Evolutionary conservation across 2,329 filamentous ascomycete species (phyloP), one percentile per base, ranked within the genome.

Genomic region (Leptographium galeiforme): DNA sequence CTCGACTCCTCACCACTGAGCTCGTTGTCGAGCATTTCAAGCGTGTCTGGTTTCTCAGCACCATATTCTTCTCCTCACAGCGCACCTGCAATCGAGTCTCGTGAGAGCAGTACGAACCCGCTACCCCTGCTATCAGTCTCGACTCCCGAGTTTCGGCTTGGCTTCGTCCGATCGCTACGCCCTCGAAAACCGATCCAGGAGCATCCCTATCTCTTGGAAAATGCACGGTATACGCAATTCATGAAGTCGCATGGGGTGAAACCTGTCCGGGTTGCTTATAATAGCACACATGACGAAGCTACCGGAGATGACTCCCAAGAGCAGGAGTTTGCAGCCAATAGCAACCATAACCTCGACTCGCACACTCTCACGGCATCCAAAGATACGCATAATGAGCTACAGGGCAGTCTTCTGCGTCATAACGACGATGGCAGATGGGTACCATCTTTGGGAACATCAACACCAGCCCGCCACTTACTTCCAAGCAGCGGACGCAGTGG

Each of bases 181-280:
- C 76, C 77, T 1, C 72, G 78, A 19, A 82, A 81, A 56, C 77
- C 77, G 1, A 81, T 81, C 8, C 78, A 82, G 60, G 70, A 81
- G 59, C 77, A 80, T 46, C 78, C 78, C 4, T 82, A 81, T 57
- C 64, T 75, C 7, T 65, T 81, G 5, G 78, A 82, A 57, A 75
- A 72, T 60, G 76, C 71, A 0, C 71, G 74, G 33, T 81, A 80
- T 61, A 74, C 72, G 53, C 75, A 66, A 4, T 64, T 71, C 19
- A 72, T 80, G 59, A 77, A 74, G 59, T 71, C 72, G 4, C 77
- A 77, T 54, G 78, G 78, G 30, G 63, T 81, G 33, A 73, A 71
- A 51, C 78, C 78, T 0, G 61, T 81, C 38, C 70, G 70, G 52
- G 65, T 78, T 43, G 62, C 68, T 8, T 55, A 61, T 18, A 52